Evolutionary conservation across 1,284 basidiomycete genomes (phyloP), one percentile per base, ranked within the genome.

Genomic region (Prillingera fragicola): DNA sequence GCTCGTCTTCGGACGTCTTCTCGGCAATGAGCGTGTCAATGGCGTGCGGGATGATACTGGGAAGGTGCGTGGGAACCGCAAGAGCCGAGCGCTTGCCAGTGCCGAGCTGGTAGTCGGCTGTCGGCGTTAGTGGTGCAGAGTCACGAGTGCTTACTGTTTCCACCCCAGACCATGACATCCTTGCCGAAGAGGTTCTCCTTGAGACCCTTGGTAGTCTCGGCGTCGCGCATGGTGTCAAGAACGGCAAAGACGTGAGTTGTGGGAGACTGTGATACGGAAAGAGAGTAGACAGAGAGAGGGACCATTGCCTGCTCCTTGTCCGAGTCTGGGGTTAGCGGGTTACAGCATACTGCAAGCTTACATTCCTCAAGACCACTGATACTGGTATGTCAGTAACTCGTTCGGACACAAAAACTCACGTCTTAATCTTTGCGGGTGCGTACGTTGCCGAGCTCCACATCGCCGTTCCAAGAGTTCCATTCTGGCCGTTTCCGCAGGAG

Each of bases 291-390:
- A 21, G 73, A 71, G 41, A 96, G 81, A 0, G 87, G 80, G 40
- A 83, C 75, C 43, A 85, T 72, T 23, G 74, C 73, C 48, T 78
- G 73, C 5, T 74, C 74, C 26, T 71, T 67, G 51, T 91, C 87
- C 60, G 81, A 82, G 63, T 82, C 86, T 89, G 66, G 3, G n/a
- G 24, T 47, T 22, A 50, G 45, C 33, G 17, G 46, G 32, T 43
- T 33, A 32, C 19, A 42, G 42, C 27, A 50, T 25, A 19, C 21
- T 17, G 18, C 4, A 7, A 5, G 69, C 82, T 72, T 60, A 85
- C 86, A 92, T 76, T 90, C 89, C 21, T 80, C 72, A 21, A 94
- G 72, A 7, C 89, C 88, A 57, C 86, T 90, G 41, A 95, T 77
- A 34, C 62, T 68, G 48, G 29, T 4, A 21, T 14, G 48, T 38